These are phyloP conservation scores for Cicer chorassanicum DNA, from an alignment of 306 rosid species.

Conservation along the genomic window DNA sequence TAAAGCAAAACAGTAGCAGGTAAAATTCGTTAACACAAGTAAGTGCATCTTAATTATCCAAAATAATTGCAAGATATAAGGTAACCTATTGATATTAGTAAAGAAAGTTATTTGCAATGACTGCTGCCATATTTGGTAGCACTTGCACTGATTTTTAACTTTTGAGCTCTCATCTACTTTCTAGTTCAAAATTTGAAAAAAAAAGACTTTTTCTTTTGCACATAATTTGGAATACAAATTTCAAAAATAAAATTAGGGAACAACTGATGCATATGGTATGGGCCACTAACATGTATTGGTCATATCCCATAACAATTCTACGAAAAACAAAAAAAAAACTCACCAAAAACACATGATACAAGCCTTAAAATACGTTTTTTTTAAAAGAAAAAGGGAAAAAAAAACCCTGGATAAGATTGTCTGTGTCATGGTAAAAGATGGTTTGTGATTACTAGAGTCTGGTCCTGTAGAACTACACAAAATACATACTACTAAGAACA, in stretches of 20 bases:
- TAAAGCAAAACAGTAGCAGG: constrained; percentile 22
- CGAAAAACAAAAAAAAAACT: neutral
- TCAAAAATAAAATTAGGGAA: constrained; percentile 7
- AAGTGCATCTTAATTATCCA: constrained; percentile 16
- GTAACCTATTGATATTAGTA: neutral
- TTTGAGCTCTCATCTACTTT: neutral
- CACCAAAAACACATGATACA: constrained; percentile 15
- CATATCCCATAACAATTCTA: constrained; percentile 5
- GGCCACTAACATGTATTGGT: neutral
- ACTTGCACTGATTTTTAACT: neutral
- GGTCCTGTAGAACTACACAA: constrained; percentile 11
- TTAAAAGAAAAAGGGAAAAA: neutral
- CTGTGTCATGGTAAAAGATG: neutral
- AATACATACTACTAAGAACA: constrained; percentile 30
- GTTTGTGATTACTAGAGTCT: constrained; percentile 16
- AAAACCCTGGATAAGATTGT: neutral
- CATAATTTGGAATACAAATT: constrained; percentile 9
- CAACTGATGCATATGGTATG: constrained; percentile 3
- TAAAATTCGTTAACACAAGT: constrained; percentile 1
- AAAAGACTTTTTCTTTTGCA: neutral
- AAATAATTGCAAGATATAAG: neutral
- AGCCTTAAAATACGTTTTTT: neutral
- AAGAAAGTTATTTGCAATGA: neutral
- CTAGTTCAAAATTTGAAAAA: constrained; percentile 26
- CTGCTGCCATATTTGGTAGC: constrained; percentile 10